phyloP scores from a whole-genome alignment of 2,329 filamentous ascomycete genomes.

The Neofusicoccum ribis region DNA sequence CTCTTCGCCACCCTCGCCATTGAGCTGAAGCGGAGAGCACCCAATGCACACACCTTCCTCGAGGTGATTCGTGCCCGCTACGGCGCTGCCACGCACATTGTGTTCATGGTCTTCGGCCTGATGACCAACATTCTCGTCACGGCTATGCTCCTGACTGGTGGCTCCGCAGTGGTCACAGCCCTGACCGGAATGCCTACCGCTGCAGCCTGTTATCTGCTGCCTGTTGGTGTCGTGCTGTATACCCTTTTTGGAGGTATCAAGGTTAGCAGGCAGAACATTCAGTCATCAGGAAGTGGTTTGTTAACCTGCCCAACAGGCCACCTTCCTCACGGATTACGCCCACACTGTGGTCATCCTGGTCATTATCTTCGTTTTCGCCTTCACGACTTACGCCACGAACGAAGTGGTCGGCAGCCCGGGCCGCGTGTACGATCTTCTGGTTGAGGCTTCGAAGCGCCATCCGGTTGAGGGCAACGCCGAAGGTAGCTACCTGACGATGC shows the following conservation, averaged over 20 bases:
- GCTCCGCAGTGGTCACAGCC: conserved; percentile 65
- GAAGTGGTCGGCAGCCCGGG: conserved; percentile 71
- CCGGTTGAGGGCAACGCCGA: conserved; percentile 78
- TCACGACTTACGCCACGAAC: conserved; percentile 77
- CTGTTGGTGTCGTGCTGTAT: conserved; percentile 77
- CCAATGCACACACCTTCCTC: conserved; percentile 82
- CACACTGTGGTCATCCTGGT: conserved; percentile 84
- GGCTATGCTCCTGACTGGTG: conserved; percentile 84
- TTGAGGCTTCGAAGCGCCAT: conserved; percentile 65
- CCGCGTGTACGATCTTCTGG: conserved; percentile 75
- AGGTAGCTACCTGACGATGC: conserved; percentile 86
- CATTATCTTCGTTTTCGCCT: conserved; percentile 82
- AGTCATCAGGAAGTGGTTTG: background rate
- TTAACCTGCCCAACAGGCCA: conserved; percentile 22
- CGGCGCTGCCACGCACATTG: conserved; percentile 69
- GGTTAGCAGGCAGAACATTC: conserved; percentile 63
- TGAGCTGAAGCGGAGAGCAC: conserved; percentile 81
- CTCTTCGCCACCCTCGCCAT: conserved; percentile 90
- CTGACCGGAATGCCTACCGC: conserved; percentile 74
- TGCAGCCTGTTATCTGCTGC: conserved; percentile 81
- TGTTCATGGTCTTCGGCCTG: conserved; percentile 48
- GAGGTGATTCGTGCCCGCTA: conserved; percentile 83
- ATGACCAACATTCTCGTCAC: conserved; percentile 74
- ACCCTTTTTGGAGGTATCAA: conserved; percentile 78
- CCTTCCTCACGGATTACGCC: conserved; percentile 75